These are phyloP conservation scores for Rhodotorula sp. DNA, from an alignment of 1,284 basidiomycete genomes.

Conservation along the genomic window DNA sequence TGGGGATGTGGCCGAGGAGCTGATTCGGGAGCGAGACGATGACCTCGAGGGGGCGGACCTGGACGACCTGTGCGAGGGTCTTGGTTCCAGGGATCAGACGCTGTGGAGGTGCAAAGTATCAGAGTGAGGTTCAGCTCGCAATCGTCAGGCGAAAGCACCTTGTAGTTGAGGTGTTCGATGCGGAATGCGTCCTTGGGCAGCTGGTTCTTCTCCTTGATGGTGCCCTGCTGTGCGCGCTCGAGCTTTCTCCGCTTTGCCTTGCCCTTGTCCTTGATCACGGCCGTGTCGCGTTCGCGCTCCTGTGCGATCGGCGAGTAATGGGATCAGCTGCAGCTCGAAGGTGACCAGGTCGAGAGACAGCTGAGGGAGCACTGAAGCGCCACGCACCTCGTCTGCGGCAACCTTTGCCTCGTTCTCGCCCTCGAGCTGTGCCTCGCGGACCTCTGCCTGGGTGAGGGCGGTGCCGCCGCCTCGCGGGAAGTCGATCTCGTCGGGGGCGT, in stretches of 20 bases:
- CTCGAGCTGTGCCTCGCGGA: constrained; percentile 80
- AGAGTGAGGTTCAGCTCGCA: neutral
- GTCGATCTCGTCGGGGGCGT: constrained; percentile 68
- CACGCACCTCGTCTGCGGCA: constrained; percentile 15
- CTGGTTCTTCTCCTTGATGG: constrained; percentile 38
- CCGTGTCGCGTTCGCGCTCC: constrained; percentile 25
- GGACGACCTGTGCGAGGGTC: constrained; percentile 80
- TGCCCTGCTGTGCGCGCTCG: constrained; percentile 27
- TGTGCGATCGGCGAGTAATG: neutral
- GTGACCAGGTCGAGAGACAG: neutral
- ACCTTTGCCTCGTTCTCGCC: constrained; percentile 77
- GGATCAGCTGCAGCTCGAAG: neutral
- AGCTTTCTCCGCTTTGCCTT: constrained; percentile 49
- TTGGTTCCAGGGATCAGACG: constrained; percentile 81
- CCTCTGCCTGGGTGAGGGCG: constrained; percentile 82
- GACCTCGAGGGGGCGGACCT: constrained; percentile 84
- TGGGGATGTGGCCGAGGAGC: constrained; percentile 89
- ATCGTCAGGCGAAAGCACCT: constrained; percentile 58
- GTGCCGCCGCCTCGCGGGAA: constrained; percentile 85
- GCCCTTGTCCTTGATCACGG: constrained; percentile 47
- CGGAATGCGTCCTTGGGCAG: constrained; percentile 61
- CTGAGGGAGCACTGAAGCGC: too few relatives aligned
- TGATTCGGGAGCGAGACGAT: constrained; percentile 94
- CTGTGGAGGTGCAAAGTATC: constrained; percentile 53
- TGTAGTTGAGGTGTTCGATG: constrained; percentile 93